Percentiles rank a stretch among this genome's conserved stretches.
Evolutionary conservation across 2,329 filamentous ascomycete genomes (phyloP).

Genomic region (Elsinoe ampelina): DNA sequence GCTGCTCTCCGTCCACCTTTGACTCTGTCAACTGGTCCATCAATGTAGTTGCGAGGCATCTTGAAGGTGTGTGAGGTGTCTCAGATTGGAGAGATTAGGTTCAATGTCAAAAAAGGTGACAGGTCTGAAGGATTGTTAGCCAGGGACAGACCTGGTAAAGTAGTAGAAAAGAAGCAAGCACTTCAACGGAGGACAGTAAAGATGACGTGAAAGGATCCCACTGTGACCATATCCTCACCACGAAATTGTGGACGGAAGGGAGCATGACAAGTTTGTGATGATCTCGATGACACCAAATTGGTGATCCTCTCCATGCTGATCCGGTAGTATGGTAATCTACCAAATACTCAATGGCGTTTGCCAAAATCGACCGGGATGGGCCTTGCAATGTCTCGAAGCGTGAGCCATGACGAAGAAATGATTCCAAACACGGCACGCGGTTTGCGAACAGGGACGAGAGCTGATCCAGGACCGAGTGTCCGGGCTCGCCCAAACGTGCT

Average conservation of each 20-base stretch:
- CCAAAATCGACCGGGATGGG: neutral
- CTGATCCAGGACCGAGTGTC: neutral
- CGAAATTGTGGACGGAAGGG: neutral
- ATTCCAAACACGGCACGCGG: neutral
- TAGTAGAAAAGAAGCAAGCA: neutral
- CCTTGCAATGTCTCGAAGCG: neutral
- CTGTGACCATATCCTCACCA: neutral
- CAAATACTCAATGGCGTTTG: neutral
- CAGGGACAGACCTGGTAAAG: neutral
- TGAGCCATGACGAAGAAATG: neutral
- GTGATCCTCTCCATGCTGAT: neutral
- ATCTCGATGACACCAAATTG: neutral
- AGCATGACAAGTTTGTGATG: neutral
- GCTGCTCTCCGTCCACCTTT: neutral
- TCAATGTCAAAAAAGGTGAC: neutral
- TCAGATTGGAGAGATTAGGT: neutral
- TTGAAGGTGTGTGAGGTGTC: neutral
- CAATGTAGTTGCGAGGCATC: constrained; percentile 2
- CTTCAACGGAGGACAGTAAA: neutral
- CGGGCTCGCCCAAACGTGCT: neutral
- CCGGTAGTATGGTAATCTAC: neutral
- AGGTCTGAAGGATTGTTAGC: neutral
- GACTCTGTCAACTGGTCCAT: neutral
- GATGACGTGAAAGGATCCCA: neutral
- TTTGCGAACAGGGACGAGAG: neutral